phyloP scores from a whole-genome alignment of 139 green algal genomes.

The Marvania coccoides region DNA sequence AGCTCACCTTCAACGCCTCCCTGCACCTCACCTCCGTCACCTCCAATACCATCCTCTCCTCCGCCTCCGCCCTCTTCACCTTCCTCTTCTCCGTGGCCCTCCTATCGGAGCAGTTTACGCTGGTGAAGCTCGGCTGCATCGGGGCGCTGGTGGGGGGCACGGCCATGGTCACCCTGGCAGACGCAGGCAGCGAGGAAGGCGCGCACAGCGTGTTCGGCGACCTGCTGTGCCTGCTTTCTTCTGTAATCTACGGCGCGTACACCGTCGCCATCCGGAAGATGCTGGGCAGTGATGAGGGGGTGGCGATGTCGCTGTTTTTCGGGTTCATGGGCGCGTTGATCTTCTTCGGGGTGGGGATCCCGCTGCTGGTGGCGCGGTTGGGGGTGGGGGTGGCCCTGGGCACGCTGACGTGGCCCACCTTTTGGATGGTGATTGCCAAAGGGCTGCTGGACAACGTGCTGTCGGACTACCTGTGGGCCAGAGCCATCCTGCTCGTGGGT shows the following conservation, averaged over 20 bases:
- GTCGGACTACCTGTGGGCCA: conserved; percentile 92
- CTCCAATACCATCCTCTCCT: conserved; percentile 90
- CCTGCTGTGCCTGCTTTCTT: conserved; percentile 63
- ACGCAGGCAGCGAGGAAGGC: conserved; percentile 11
- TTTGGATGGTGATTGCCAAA: conserved; percentile 24
- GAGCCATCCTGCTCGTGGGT: conserved; percentile 83
- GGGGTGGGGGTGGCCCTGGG: conserved; percentile 11
- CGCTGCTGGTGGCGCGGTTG: conserved; percentile 18
- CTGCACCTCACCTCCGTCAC: conserved; percentile 82
- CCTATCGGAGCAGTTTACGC: conserved; percentile 46
- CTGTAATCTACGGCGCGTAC: conserved; percentile 78
- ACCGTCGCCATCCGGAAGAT: conserved; percentile 54
- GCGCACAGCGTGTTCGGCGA: conserved; percentile 52
- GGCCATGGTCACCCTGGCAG: conserved; percentile 55
- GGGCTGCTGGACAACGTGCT: conserved; percentile 92
- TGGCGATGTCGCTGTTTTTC: conserved; percentile 69
- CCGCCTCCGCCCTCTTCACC: conserved; percentile 84
- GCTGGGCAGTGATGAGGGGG: conserved; percentile 50
- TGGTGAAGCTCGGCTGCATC: conserved; percentile 62
- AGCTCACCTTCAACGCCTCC: conserved; percentile 84
- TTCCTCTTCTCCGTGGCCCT: conserved; percentile 57
- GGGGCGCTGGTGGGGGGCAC: conserved; percentile 57
- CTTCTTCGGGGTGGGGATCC: conserved; percentile 22
- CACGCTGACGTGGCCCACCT: conserved; percentile 18
- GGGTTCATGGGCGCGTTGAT: conserved; percentile 72